Evolutionary conservation across 1,284 basidiomycete genomes (phyloP).

Genomic region (Stygiomarasmius scandens): DNA sequence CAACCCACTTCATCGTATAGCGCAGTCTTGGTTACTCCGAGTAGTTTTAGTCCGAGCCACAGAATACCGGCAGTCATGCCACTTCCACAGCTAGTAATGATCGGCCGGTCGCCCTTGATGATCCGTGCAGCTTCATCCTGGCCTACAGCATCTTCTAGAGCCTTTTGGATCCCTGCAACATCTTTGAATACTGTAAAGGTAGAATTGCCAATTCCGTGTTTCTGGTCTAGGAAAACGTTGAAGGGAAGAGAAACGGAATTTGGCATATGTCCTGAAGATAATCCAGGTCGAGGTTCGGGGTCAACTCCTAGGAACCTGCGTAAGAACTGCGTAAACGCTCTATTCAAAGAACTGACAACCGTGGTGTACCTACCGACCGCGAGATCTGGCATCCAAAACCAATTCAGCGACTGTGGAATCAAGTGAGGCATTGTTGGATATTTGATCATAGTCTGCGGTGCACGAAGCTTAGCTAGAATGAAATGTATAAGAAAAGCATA

Average conservation of each 20-base stretch:
- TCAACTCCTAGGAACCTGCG: constrained; percentile 76
- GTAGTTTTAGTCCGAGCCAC: constrained; percentile 82
- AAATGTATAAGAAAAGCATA: constrained; percentile 18
- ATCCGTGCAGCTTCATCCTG: constrained; percentile 55
- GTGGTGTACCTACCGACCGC: constrained; percentile 58
- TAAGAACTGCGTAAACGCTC: constrained; percentile 2
- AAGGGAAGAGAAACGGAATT: constrained; percentile 87
- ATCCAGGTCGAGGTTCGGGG: constrained; percentile 87
- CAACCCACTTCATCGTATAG: constrained; percentile 83
- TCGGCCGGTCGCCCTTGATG: constrained; percentile 56
- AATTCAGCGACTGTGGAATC: constrained; percentile 61
- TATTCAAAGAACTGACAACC: background rate
- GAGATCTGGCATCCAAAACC: constrained; percentile 87
- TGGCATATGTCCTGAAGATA: constrained; percentile 94
- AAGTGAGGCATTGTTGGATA: constrained; percentile 71
- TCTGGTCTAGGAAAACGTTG: constrained; percentile 68
- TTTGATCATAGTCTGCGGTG: constrained; percentile 78
- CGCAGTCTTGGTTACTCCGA: constrained; percentile 62
- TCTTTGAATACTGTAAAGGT: constrained; percentile 71
- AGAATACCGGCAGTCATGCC: constrained; percentile 97
- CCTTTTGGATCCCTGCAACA: constrained; percentile 56
- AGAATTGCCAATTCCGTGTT: constrained; percentile 40
- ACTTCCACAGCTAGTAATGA: constrained; percentile 83
- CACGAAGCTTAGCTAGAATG: constrained; percentile 19
- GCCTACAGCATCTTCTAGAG: constrained; percentile 66